These are phyloP conservation scores for Avena atlantica DNA, from an alignment of 176 grass and related monocot genomes.

Conservation along the genomic window DNA sequence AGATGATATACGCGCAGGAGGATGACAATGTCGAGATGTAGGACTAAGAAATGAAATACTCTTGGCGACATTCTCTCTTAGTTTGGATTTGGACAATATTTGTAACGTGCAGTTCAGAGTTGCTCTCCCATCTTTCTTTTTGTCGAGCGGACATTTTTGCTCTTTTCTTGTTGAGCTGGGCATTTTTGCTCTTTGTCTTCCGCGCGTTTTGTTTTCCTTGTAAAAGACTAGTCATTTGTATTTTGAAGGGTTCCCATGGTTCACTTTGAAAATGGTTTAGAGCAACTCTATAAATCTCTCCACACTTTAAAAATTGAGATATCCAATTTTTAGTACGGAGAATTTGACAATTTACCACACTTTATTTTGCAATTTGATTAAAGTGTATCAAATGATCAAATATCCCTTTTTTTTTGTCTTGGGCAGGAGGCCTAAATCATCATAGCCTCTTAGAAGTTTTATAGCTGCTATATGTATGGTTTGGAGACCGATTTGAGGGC, in stretches of 20 bases:
- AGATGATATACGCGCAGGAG: constrained; percentile 59
- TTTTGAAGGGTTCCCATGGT: background rate
- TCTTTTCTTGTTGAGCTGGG: too few relatives aligned
- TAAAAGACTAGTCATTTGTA: background rate
- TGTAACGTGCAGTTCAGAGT: background rate
- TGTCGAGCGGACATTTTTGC: background rate
- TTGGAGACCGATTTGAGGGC: too few relatives aligned
- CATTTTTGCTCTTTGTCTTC: background rate
- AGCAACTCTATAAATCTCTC: too few relatives aligned
- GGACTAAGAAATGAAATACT: constrained; percentile 19
- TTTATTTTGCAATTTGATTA: too few relatives aligned
- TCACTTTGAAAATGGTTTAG: background rate
- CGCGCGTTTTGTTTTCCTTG: background rate
- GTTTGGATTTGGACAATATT: background rate
- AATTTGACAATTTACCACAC: too few relatives aligned
- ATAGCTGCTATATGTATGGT: too few relatives aligned
- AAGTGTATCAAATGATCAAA: too few relatives aligned
- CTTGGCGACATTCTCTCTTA: background rate
- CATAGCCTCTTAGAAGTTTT: too few relatives aligned
- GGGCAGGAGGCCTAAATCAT: too few relatives aligned
- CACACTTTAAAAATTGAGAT: too few relatives aligned
- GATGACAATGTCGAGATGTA: constrained; percentile 50
- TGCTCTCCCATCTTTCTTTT: background rate
- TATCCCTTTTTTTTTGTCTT: too few relatives aligned
- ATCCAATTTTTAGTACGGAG: too few relatives aligned